Base-by-base conservation (phyloP, 768 basidiomycete species). In the Russula sp. region DNA sequence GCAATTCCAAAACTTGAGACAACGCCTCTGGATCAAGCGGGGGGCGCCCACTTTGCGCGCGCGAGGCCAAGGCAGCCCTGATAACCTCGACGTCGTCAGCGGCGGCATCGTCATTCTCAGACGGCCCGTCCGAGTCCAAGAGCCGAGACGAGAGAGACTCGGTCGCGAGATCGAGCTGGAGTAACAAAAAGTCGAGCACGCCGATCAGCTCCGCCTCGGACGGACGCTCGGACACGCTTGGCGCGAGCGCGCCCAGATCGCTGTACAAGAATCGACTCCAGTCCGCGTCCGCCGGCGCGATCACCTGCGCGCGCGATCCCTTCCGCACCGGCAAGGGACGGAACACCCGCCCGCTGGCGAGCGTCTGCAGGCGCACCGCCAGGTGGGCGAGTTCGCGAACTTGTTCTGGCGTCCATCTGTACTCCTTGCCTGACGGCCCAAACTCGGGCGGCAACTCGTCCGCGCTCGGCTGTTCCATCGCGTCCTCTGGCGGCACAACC, bases 361-460 rank as follows among this genome's bases (percentile, higher is more conserved):
- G 78, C 3, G 88, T 83, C 73, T 98, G 93, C 35, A 94, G 77
- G 5, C 93, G 83, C 25, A 95, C 75, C 69, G 88, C 87, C 11
- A 95, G 71, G 65, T 83, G 68, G 0, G 85, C 88, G 49, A 98
- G 74, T 61, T 88, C 82, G 53, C 81, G 81, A 69, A 93, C 84
- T 71, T 92, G 87, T 14, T 80, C 80, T n/a, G 89, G 78, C 63
- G 78, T 84, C 75, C 87, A 86, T 65, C 36, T 45, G 7, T 11
- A 41, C 36, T 57, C 56, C 2, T 47, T 57, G 36, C 45, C 22
- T 14, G 6, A 5, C 41, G 34, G 36, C 9, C 41, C 5, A 41
- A 14, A 52, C 81, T 82, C n/a, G 85, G 78, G 58, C 81, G 77
- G 22, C 7, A 81, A 82, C 7, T 75, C 75, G 0, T 79, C 77